Percentiles rank a stretch among this genome's conserved stretches.
Conservation (phyloP, 2,329 filamentous ascomycete species). For the Emergomyces pasteurianus region DNA sequence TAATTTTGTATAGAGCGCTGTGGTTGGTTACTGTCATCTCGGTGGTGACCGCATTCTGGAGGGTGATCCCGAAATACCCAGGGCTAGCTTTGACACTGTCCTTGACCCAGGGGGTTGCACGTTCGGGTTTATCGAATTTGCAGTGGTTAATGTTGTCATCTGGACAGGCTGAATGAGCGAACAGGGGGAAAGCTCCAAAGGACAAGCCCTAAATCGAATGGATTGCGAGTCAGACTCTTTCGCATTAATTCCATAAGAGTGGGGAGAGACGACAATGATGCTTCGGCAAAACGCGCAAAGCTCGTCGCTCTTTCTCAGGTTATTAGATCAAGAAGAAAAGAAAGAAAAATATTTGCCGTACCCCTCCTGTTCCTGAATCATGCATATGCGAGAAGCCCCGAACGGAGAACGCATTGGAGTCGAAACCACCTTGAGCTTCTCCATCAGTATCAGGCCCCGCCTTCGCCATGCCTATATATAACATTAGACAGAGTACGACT, state of each 20-base stretch:
- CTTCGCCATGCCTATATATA: conserved; percentile 39
- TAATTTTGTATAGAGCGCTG: conserved; percentile 54
- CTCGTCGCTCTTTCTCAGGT: neutral
- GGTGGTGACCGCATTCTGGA: conserved; percentile 46
- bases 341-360: conserved; percentile 11
- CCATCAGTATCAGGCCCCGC: conserved; percentile 42
- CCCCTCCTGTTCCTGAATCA: conserved; percentile 41
- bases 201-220: conserved; percentile 39
- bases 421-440: conserved; percentile 47
- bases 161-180: conserved; percentile 52
- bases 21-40: conserved; percentile 60
- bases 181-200: conserved; percentile 62
- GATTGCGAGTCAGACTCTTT: neutral
- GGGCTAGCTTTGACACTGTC: conserved; percentile 46
- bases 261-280: neutral
- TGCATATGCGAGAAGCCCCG: conserved; percentile 44
- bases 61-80: conserved; percentile 52
- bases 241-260: neutral
- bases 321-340: neutral
- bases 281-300: neutral
- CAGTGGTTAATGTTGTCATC: conserved; percentile 52
- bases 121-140: conserved; percentile 43
- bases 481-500: neutral
- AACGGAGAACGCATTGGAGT: conserved; percentile 38
- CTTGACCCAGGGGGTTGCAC: conserved; percentile 38